phyloP scores from a whole-genome alignment of 2,329 filamentous ascomycete genomes.

The Graphilbum ipis-grandicollis region DNA sequence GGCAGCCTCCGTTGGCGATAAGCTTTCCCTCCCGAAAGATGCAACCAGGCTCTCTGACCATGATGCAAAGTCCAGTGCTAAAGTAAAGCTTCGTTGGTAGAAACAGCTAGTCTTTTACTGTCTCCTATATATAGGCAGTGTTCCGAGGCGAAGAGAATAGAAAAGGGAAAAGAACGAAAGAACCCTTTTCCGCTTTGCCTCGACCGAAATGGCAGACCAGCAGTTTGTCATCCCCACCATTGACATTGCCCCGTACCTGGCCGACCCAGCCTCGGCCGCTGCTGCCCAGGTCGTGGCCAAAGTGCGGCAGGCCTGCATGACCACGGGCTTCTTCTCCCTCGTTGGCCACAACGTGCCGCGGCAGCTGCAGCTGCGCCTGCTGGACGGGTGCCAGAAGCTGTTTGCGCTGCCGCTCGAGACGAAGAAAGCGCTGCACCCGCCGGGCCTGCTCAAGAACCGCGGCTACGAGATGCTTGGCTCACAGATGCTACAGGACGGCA shows the following conservation, averaged over 20 bases:
- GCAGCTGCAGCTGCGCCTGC: conserved; percentile 7
- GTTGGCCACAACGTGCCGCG: conserved; percentile 10
- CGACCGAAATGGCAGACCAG: no score
- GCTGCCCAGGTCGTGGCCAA: neutral
- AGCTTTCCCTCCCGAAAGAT: no score
- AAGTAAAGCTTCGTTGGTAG: no score
- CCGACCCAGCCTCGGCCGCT: neutral
- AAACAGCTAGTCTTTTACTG: no score
- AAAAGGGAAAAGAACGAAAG: no score
- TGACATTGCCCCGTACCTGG: neutral
- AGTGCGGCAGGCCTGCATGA: conserved; percentile 12
- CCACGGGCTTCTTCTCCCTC: conserved; percentile 12
- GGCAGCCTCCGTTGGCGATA: no score
- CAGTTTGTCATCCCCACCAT: neutral
- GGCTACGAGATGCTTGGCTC: conserved; percentile 29
- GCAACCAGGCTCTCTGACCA: no score
- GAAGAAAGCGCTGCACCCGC: conserved; percentile 19
- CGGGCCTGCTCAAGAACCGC: no score
- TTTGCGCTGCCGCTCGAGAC: conserved; percentile 27
- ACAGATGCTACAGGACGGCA: conserved; percentile 24
- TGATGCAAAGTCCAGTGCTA: no score
- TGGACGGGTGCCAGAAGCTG: conserved; percentile 19
- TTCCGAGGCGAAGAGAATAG: no score
- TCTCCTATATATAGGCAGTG: no score
- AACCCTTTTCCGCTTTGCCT: no score